phyloP scores from a whole-genome alignment of 2,329 filamentous ascomycete genomes.

The Botrytis galanthina region DNA sequence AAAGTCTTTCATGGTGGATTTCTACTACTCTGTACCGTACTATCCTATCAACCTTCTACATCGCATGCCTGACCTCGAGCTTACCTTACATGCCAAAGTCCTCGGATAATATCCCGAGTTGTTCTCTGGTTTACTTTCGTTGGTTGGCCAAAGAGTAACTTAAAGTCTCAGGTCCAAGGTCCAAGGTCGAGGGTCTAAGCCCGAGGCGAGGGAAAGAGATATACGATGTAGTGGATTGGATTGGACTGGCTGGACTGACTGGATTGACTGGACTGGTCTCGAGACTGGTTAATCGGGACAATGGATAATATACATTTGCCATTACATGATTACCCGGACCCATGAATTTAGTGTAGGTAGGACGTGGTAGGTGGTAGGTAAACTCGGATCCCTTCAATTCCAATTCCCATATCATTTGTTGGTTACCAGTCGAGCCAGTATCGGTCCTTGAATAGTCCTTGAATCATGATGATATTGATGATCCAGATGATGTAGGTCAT shows the following conservation, averaged over 20 bases:
- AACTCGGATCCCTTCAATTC: background rate
- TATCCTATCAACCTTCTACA: background rate
- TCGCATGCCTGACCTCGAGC: background rate
- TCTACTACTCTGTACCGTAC: background rate
- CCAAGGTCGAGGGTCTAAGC: background rate
- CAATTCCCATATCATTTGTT: background rate
- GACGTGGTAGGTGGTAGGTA: background rate
- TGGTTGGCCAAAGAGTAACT: background rate
- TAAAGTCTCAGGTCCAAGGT: background rate
- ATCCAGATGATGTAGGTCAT: background rate
- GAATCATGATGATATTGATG: background rate
- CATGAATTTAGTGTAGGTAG: background rate
- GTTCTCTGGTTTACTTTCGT: background rate
- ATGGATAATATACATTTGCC: background rate
- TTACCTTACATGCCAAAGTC: background rate
- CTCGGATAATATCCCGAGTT: slow-evolving; percentile 1
- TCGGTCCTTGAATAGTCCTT: background rate
- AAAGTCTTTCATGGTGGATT: background rate
- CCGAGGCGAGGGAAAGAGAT: background rate
- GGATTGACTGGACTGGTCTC: background rate
- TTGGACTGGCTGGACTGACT: background rate
- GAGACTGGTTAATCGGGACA: background rate
- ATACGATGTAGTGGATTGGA: background rate
- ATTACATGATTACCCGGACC: background rate
- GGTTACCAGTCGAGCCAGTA: too few species aligned